Evolutionary conservation across 176 grass and related monocot genomes (phyloP), one percentile per base, ranked within the genome.

Genomic region (Leersia perrieri): DNA sequence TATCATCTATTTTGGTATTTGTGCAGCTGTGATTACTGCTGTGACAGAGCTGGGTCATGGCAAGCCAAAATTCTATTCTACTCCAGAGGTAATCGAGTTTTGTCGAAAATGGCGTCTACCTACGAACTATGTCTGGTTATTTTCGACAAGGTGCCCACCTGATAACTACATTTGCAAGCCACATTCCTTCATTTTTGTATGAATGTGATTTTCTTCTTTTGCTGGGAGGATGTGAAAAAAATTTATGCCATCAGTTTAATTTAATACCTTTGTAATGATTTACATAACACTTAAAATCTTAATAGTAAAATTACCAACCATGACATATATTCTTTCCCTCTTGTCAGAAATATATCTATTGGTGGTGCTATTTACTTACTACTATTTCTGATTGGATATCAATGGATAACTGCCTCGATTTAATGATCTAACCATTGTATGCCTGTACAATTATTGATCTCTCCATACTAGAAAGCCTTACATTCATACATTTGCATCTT

Each of bases 51-150:
- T 98, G 82, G 88, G 92, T 11, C 68, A 83, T 82, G 92, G 90
- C 32, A 98, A 95, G 84, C 96, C 96, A 83, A 95, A 91, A 68
- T 98, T 98, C 60, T 95, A 93, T 75, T 95, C 92, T 66, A 95
- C 96, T 57, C 92, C 96, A 32, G 96, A 95, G 79, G 72, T 98
- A 62, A 93, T 98, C 53, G 87, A 87, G 23, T 95, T 98, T 84
- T 98, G 92, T 87, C 83, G 78, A 82, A 91, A 93, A 89, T 95
- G 96, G 96, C 90, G 90, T 16, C 75, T 98, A 28, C 92, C 96
- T 31, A 95, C 96, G 32, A 98, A 98, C 63, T 88, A 98, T 76
- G 68, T 98, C 30, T 98, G 96, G 96, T 67, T 98, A 70, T 98
- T 98, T 74, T 98, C 96, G 28, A 98, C 92, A 82, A 93, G 96